These are phyloP conservation scores for Lachancea kluyveri DNA, from an alignment of 805 yeast genomes.

Conservation along the genomic window DNA sequence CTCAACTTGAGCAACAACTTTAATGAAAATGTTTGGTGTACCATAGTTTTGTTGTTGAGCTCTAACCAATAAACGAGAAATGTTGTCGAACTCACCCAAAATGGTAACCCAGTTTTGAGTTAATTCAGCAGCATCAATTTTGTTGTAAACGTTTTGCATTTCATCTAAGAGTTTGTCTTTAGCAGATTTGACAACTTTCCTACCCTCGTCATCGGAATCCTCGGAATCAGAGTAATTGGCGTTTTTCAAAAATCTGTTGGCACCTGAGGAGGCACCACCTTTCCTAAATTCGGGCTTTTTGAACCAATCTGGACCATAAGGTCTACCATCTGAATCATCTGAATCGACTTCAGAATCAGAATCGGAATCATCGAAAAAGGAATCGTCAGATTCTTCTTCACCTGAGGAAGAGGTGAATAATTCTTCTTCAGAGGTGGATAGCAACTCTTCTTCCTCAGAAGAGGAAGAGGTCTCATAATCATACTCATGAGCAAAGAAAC, in stretches of 20 bases:
- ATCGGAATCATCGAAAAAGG: slow-evolving; percentile 32
- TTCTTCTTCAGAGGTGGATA: slow-evolving; percentile 38
- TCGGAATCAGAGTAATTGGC: slow-evolving; percentile 35
- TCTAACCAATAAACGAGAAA: slow-evolving; percentile 59
- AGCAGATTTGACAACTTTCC: slow-evolving; percentile 85
- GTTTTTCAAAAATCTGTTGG: slow-evolving; percentile 31
- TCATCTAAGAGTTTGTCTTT: slow-evolving; percentile 91
- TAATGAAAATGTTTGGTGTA: slow-evolving; percentile 67
- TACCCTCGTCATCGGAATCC: slow-evolving; percentile 57
- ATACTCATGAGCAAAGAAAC: slow-evolving; percentile 69
- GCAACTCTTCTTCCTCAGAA: slow-evolving; percentile 39
- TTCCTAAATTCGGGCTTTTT: slow-evolving; percentile 35
- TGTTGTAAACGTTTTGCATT: slow-evolving; percentile 57
- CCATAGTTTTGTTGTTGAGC: slow-evolving; percentile 68
- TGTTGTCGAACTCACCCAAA: slow-evolving; percentile 70
- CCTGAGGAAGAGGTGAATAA: slow-evolving; percentile 26
- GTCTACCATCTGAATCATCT: slow-evolving; percentile 37
- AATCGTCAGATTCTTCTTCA: slow-evolving; percentile 32
- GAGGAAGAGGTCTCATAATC: slow-evolving; percentile 39
- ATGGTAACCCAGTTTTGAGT: slow-evolving; percentile 76
- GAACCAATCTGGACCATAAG: slow-evolving; percentile 41
- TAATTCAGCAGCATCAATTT: slow-evolving; percentile 62
- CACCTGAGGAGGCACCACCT: slow-evolving; percentile 23
- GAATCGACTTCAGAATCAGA: slow-evolving; percentile 38
- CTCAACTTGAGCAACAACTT: slow-evolving; percentile 65